Evolutionary conservation across 148 eudicot genomes (phyloP).

Genomic region (Silene latifolia): DNA sequence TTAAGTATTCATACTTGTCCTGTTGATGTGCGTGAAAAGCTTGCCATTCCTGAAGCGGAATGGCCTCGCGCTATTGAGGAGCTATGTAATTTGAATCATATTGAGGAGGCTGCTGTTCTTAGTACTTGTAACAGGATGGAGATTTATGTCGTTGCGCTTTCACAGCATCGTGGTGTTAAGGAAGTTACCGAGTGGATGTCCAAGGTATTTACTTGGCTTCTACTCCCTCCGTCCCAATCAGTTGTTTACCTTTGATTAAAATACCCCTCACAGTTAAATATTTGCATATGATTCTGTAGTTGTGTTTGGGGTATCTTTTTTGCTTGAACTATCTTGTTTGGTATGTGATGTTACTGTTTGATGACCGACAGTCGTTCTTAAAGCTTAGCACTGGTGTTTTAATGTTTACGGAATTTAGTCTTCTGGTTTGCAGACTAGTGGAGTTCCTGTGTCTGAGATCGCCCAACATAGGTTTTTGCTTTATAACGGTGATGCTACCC

Average conservation of each 20-base stretch:
- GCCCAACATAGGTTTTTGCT: conserved; percentile 79
- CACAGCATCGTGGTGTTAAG: conserved; percentile 93
- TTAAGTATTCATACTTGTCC: conserved; percentile 85
- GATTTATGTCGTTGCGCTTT: conserved; percentile 92
- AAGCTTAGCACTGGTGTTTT: background rate
- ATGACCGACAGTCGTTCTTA: background rate
- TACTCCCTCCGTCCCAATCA: background rate
- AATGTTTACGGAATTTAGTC: conserved; percentile 7
- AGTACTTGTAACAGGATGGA: conserved; percentile 98
- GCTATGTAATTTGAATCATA: conserved; percentile 80
- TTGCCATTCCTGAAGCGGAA: conserved; percentile 98
- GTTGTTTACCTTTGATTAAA: too few species aligned
- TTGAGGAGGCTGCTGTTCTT: conserved; percentile 96
- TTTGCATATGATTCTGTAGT: too few species aligned
- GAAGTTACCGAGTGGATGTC: conserved; percentile 99
- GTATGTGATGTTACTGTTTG: background rate
- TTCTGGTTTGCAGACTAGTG: conserved; percentile 63
- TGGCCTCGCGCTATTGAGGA: conserved; percentile 95
- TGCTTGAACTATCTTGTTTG: too few species aligned
- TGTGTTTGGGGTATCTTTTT: too few species aligned
- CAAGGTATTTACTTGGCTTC: conserved; percentile 45
- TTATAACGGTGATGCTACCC: conserved; percentile 79
- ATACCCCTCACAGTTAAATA: too few species aligned
- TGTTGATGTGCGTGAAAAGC: conserved; percentile 92
- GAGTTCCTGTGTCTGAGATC: conserved; percentile 76